Conservation (phyloP, 2,329 filamentous ascomycete genomes). For the Hymenoscyphus fructigenus region DNA sequence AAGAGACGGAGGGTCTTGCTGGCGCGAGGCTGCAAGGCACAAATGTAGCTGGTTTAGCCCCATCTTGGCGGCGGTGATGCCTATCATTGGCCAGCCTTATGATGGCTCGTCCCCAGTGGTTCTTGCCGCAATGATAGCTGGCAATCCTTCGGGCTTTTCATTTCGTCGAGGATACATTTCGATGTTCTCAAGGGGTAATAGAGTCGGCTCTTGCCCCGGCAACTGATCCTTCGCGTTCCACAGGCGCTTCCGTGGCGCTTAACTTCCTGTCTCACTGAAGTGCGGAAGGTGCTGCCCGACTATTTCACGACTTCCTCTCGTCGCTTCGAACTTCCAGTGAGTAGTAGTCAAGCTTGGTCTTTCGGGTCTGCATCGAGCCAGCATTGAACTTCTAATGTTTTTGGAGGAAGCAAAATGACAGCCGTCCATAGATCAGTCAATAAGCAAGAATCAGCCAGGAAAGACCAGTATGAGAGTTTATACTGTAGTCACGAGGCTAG, state of each 20-base stretch:
- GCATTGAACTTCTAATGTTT: no score
- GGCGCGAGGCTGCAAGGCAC: background rate
- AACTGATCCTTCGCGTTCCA: background rate
- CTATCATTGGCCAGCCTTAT: background rate
- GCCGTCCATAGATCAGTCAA: no score
- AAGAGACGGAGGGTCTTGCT: background rate
- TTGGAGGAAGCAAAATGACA: no score
- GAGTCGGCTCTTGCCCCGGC: background rate
- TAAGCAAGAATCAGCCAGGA: no score
- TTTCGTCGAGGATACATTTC: no score
- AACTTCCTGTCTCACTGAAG: background rate
- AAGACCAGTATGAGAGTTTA: no score
- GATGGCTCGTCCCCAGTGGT: background rate
- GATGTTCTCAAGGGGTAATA: no score
- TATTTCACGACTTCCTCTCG: no score
- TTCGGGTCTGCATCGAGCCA: no score
- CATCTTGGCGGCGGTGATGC: background rate
- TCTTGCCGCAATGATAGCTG: background rate
- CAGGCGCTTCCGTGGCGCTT: background rate
- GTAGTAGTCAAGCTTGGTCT: no score
- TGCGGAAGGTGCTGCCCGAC: background rate
- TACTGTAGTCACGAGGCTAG: no score
- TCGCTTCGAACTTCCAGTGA: no score
- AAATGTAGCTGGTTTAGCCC: background rate
- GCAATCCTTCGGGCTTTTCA: background rate